Percentiles rank a stretch among this genome's conserved stretches.
Evolutionary conservation across 192 early-diverging fungal species (phyloP).

Genomic region (Ambispora gerdemannii): DNA sequence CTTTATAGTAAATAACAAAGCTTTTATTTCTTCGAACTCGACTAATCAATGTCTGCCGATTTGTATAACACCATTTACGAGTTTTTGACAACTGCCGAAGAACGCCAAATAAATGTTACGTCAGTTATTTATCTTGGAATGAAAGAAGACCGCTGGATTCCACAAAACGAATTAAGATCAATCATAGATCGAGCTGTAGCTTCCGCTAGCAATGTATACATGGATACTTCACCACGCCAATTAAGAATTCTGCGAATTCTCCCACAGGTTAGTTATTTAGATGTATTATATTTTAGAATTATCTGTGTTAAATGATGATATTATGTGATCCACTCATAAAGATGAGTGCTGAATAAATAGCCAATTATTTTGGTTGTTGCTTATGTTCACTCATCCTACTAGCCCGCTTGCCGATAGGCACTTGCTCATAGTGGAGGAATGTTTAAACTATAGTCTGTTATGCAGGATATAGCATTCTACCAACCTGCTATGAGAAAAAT

Average conservation of each 20-base stretch:
- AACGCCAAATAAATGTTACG: constrained; percentile 22
- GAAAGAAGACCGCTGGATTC: constrained; percentile 19
- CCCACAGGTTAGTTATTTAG: not conserved
- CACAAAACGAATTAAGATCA: constrained; percentile 21
- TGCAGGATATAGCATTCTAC: not conserved
- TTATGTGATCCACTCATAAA: not conserved
- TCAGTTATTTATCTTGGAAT: constrained; percentile 28
- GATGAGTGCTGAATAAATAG: not conserved
- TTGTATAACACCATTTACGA: constrained; percentile 15
- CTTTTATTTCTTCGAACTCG: not conserved
- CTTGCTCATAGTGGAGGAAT: not conserved
- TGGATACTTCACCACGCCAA: constrained; percentile 3
- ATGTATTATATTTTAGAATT: not conserved
- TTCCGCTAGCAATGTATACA: constrained; percentile 13
- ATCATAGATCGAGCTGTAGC: constrained; percentile 11
- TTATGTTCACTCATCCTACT: no score
- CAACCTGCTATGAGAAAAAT: not conserved
- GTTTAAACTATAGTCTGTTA: constrained; percentile 13
- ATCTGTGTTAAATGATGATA: constrained; percentile 6
- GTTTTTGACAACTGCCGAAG: constrained; percentile 25
- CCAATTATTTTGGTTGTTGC: no score
- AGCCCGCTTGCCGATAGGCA: not conserved
- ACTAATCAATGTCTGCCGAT: constrained; percentile 14
- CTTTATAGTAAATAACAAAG: not conserved
- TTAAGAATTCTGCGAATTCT: constrained; percentile 6